These are phyloP conservation scores for Penicillium bovifimosum DNA, from an alignment of 495 filamentous ascomycete genomes.

Conservation along the genomic window DNA sequence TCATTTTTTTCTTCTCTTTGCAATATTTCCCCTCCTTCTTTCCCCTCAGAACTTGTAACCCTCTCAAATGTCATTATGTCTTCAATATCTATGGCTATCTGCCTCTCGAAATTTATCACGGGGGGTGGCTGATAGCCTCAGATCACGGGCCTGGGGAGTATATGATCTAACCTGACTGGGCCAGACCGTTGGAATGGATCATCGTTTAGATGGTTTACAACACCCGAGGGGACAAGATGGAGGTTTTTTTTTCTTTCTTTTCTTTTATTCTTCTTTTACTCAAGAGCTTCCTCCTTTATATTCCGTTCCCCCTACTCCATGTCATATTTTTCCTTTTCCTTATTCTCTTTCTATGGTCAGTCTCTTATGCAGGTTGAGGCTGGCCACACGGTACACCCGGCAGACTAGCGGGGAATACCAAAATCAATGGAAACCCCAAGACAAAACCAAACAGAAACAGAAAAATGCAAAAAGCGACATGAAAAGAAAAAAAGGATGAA, in stretches of 20 bases:
- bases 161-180: slow-evolving; percentile 28
- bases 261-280: slow-evolving; percentile 1
- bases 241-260: slow-evolving; percentile 1
- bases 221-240: not conserved
- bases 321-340: not conserved
- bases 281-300: not conserved
- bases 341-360: not conserved
- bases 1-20: slow-evolving; percentile 8
- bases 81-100: not conserved
- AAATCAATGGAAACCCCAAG: slow-evolving; percentile 7
- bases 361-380: slow-evolving; percentile 13
- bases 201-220: slow-evolving; percentile 13
- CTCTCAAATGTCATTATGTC: not conserved
- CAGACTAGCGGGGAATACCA: not conserved
- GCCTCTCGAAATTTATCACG: not conserved
- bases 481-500: not conserved
- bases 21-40: slow-evolving; percentile 4
- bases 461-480: not conserved
- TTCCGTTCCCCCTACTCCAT: not conserved
- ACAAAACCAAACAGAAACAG: not conserved
- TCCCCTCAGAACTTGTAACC: not conserved
- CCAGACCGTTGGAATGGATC: slow-evolving; percentile 31
- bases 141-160: slow-evolving; percentile 11
- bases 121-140: not conserved
- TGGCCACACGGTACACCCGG: slow-evolving; percentile 8